Evolutionary conservation across 495 filamentous ascomycete genomes (phyloP), one percentile per base, ranked within the genome.

Genomic region (Xylaria curta): DNA sequence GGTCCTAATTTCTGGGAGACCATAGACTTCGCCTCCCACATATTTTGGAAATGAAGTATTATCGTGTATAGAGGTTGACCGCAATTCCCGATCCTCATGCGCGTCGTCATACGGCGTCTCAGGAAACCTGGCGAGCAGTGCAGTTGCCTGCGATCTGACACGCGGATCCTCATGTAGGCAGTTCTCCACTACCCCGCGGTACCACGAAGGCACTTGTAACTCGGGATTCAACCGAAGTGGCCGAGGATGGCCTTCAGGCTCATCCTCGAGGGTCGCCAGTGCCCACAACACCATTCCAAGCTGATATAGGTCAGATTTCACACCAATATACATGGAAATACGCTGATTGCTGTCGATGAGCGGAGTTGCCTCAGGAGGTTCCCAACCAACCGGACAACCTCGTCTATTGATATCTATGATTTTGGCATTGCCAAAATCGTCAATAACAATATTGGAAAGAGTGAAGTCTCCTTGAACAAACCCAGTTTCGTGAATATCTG

Each of bases 381-480:
- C 96, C 96, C 96, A 99, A 44, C 95, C 96, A 2, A 98, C 94
- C 0, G 96, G 96, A 74, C 96, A 99, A 17, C 96, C 96, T 73
- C 96, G 86, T 38, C 96, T 88, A 80, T 99, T 99, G 86, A 99
- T 98, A 82, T 99, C 96, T 80, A 99, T 99, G 72, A 99, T 98
- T 73, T 95, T 93, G 17, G 96, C 97, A 76, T 98, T 88, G 80
- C 94, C 89, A 46, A 92, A 78, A 2, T 85, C 86, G 76, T 98
- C 93, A 75, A 99, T 92, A 72, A 99, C 96, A 69, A 99, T 97
- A 76, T 99, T 99, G 4, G 95, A 97, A 12, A 99, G 85, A 0
- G 96, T 99, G 72, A 99, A 98, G 74, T 99, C 96, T 15, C 96
- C 96, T 76, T 99, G 96, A 33, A 99, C 96, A 78, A 97, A 99